These are phyloP conservation scores for Aspergillus quadricinctus DNA, from an alignment of 2,329 filamentous ascomycete genomes.

Conservation along the genomic window DNA sequence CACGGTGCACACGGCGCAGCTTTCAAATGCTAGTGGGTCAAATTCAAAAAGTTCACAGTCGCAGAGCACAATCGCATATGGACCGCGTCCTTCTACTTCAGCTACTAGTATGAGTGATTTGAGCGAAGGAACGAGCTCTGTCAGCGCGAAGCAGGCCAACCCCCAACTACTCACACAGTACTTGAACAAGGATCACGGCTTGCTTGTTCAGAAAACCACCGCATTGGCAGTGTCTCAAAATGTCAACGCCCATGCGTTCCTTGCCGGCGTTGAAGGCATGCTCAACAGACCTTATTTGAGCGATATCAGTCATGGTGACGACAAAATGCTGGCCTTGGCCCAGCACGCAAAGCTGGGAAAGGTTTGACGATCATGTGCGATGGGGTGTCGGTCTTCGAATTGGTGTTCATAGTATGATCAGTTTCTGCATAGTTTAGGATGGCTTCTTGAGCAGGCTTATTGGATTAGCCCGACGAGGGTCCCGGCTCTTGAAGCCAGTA, in stretches of 20 bases:
- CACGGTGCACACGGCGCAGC: neutral
- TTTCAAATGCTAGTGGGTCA: neutral
- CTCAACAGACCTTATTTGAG: slow-evolving; percentile 11
- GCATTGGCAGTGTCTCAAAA: slow-evolving; percentile 25
- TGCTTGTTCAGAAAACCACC: slow-evolving; percentile 21
- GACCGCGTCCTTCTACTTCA: neutral
- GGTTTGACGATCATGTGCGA: slow-evolving; percentile 4
- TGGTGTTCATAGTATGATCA: neutral
- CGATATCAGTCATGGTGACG: neutral
- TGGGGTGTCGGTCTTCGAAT: neutral
- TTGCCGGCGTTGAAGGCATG: slow-evolving; percentile 28
- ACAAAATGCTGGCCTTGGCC: neutral
- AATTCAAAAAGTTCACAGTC: neutral
- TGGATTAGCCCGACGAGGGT: neutral
- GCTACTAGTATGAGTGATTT: neutral
- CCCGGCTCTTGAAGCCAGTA: neutral
- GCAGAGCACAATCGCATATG: neutral
- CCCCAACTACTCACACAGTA: slow-evolving; percentile 20
- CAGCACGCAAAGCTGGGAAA: neutral
- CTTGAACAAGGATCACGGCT: slow-evolving; percentile 14
- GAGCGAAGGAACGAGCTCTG: neutral
- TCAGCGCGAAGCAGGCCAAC: slow-evolving; percentile 5
- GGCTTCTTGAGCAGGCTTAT: neutral
- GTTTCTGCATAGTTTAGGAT: neutral
- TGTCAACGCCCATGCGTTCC: slow-evolving; percentile 26